These are phyloP conservation scores for Gyrodon lividus DNA, from an alignment of 768 basidiomycete species.

Conservation along the genomic window DNA sequence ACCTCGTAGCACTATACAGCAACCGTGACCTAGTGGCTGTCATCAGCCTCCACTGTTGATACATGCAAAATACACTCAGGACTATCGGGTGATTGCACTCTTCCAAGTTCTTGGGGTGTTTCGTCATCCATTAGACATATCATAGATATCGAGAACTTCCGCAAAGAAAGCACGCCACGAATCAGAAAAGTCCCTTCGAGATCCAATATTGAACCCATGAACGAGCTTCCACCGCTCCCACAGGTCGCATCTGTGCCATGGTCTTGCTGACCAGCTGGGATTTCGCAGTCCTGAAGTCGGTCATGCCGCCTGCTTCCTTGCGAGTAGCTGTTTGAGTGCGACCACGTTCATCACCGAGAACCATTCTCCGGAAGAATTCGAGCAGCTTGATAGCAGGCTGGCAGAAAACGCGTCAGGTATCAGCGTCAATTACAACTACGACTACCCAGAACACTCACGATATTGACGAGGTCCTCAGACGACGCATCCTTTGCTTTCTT, in stretches of 20 bases:
- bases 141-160: too few species aligned
- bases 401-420: neutral
- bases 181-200: slow-evolving; percentile 13
- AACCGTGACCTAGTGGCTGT: too few species aligned
- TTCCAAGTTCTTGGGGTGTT: too few species aligned
- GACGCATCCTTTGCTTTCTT: slow-evolving; percentile 17
- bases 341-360: neutral
- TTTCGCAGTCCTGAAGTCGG: slow-evolving; percentile 8
- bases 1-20: too few species aligned
- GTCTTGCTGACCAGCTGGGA: slow-evolving; percentile 12
- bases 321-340: neutral
- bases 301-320: slow-evolving; percentile 5
- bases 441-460: neutral
- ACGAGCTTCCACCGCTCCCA: slow-evolving; percentile 12
- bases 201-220: slow-evolving; percentile 23
- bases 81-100: too few species aligned
- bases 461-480: neutral
- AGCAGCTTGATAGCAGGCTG: slow-evolving; percentile 35
- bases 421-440: neutral
- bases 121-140: too few species aligned
- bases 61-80: too few species aligned
- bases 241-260: slow-evolving; percentile 11
- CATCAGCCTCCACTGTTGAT: too few species aligned
- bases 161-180: neutral
- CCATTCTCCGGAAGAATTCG: slow-evolving; percentile 26